Base-by-base conservation (phyloP, 768 basidiomycete genomes). In the Panus rudis region DNA sequence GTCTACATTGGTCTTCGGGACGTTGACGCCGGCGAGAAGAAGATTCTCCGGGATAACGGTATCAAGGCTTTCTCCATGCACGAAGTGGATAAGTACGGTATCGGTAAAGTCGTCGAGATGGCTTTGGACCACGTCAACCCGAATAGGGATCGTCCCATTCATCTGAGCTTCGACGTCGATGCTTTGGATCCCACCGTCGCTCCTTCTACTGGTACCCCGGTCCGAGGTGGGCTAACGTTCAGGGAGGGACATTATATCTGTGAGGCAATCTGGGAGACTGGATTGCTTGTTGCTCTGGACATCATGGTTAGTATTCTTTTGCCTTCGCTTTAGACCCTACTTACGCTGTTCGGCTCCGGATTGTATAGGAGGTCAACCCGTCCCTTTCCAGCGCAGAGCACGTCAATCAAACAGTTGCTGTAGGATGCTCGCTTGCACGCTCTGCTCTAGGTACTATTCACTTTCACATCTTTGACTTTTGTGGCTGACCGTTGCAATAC, bases 1-100 rank as follows among this genome's bases (percentile, higher is more conserved):
- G 93, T 93, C n/a, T 98, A 96, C 68, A 94, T 97, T 56, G 94
- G 96, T 45, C 76, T 99, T 43, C 85, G 96, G 42, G 96, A 98
- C 63, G 66, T 99, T 43, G 96, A 98, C 57, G 64, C 71, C 3
- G 88, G 81, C 26, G 96, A 98, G 67, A 92, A 91, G 65, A 73
- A 71, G 46, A 86, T 98, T 55, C 71, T 98, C 35, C 81, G 74
- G 54, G 87, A 97, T 50, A 75, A 93, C 48, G 86, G 86, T 55
- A 90, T 81, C 63, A 73, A 71, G 49, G 72, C 78, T 52, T 81
- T 75, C 64, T 68, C 68, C 51, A 80, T 79, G 77, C 74, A 79
- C 63, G 72, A 79, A 43, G 71, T 80, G 43, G 79, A 80, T 64
- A 78, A 72, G 59, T 83, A 89, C 56, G 93, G 93, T 28, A 96